Evolutionary conservation across 768 basidiomycete genomes (phyloP).

Genomic region (Tricholoma flavovirens): DNA sequence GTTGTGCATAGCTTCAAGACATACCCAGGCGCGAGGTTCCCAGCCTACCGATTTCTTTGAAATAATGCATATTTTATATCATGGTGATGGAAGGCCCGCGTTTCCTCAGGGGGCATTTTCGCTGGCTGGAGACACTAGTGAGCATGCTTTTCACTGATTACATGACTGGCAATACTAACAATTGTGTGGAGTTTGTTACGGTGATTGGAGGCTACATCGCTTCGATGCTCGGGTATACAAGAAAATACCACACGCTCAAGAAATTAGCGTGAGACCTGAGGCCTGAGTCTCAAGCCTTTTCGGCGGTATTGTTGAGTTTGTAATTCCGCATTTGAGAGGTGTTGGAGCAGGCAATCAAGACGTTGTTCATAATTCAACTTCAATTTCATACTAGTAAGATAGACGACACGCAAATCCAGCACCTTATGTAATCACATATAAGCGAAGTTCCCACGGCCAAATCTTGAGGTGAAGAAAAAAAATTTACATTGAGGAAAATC

Average conservation of each 20-base stretch:
- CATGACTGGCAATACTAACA: not conserved
- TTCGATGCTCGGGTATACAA: slow-evolving; percentile 19
- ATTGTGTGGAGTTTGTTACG: slow-evolving; percentile 17
- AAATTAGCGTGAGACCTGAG: not conserved
- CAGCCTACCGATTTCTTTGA: not conserved
- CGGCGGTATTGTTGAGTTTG: not conserved
- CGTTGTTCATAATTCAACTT: too few relatives aligned
- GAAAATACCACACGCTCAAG: slow-evolving; percentile 7
- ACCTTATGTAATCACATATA: too few relatives aligned
- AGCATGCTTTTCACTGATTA: not conserved
- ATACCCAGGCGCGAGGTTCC: slow-evolving; percentile 18
- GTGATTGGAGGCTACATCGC: slow-evolving; percentile 23
- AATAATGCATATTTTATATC: slow-evolving; percentile 12
- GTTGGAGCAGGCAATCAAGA: too few relatives aligned
- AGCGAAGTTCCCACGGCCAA: too few relatives aligned
- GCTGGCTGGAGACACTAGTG: slow-evolving; percentile 20
- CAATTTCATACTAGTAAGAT: too few relatives aligned
- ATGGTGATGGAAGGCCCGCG: slow-evolving; percentile 17
- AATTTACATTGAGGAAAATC: too few relatives aligned
- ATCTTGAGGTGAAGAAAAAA: too few relatives aligned
- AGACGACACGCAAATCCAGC: too few relatives aligned
- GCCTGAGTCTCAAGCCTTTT: too few relatives aligned
- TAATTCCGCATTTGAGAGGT: too few relatives aligned
- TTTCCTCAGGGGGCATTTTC: slow-evolving; percentile 23
- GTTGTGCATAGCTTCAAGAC: slow-evolving; percentile 21